phyloP scores from a whole-genome alignment of 345 rosid genomes.

The Mallotus nudiflorus region DNA sequence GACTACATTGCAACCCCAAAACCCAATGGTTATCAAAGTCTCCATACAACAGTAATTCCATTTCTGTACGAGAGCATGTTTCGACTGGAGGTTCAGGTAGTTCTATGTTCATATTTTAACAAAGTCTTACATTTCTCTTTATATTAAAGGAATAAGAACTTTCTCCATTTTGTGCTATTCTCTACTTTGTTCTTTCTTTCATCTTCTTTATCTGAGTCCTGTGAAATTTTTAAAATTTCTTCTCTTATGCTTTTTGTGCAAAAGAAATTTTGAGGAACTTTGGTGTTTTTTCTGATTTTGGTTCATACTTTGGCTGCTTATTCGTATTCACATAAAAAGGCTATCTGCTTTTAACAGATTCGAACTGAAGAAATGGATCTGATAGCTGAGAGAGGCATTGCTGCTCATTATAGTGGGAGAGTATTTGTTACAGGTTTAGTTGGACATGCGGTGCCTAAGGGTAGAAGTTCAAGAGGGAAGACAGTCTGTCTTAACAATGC shows the following conservation, averaged over 20 bases:
- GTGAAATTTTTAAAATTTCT: neutral
- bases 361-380: slow-evolving; percentile 98
- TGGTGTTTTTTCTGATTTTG: neutral
- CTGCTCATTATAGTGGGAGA: slow-evolving; percentile 96
- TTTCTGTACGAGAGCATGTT: slow-evolving; percentile 35
- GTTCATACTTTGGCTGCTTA: neutral
- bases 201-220: neutral
- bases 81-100: slow-evolving; percentile 32
- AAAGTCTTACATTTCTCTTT: neutral
- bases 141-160: neutral
- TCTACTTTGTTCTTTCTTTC: neutral
- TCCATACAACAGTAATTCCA: slow-evolving; percentile 57
- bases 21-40: slow-evolving; percentile 99
- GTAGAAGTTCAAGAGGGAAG: slow-evolving; percentile 79
- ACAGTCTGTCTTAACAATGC: slow-evolving; percentile 82
- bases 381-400: slow-evolving; percentile 97
- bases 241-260: neutral
- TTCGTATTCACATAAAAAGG: neutral
- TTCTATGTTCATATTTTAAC: neutral
- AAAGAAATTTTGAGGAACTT: neutral
- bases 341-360: slow-evolving; percentile 48
- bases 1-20: slow-evolving; percentile 98
- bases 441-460: slow-evolving; percentile 60
- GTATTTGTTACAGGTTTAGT: slow-evolving; percentile 68
- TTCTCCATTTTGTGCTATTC: neutral